Conservation (phyloP, 805 yeast species). For the Danielozyma ontarioensis region DNA sequence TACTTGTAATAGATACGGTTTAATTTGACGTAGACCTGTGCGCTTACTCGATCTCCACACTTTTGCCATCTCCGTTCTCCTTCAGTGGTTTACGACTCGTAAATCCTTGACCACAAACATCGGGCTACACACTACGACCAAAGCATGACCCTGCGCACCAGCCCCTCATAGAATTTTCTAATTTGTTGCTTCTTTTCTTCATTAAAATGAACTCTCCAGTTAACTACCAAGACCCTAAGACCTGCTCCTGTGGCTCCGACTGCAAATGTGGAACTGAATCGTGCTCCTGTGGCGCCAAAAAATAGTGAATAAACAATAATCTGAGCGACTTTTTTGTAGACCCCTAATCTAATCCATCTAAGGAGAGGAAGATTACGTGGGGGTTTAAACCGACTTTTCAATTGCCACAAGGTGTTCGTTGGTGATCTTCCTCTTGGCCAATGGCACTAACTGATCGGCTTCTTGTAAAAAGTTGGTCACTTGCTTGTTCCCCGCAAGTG, state of each 20-base stretch:
- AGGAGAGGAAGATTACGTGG: background rate
- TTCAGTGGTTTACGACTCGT: too few relatives aligned
- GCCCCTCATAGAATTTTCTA: too few relatives aligned
- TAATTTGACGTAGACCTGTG: background rate
- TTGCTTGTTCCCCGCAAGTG: slow-evolving; percentile 12
- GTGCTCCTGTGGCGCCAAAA: slow-evolving; percentile 3
- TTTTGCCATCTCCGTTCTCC: too few relatives aligned
- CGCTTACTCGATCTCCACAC: too few relatives aligned
- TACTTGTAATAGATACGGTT: background rate
- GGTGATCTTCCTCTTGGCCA: slow-evolving; percentile 18
- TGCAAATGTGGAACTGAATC: slow-evolving; percentile 8
- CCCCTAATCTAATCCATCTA: background rate
- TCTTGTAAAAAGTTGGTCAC: slow-evolving; percentile 17
- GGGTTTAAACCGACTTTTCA: too few relatives aligned
- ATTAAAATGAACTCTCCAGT: slow-evolving; percentile 1
- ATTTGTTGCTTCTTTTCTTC: too few relatives aligned
- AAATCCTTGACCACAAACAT: too few relatives aligned
- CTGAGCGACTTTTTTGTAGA: background rate
- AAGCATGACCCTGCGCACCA: too few relatives aligned
- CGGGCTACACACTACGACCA: too few relatives aligned
- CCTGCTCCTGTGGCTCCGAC: slow-evolving; percentile 6
- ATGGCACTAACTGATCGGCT: slow-evolving; percentile 15
- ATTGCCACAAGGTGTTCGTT: too few relatives aligned
- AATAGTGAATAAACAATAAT: slow-evolving; percentile 1
- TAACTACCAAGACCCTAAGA: slow-evolving; percentile 1